Conservation (phyloP, 1,139 yeast genomes). For the Hansenula lynferdii region DNA sequence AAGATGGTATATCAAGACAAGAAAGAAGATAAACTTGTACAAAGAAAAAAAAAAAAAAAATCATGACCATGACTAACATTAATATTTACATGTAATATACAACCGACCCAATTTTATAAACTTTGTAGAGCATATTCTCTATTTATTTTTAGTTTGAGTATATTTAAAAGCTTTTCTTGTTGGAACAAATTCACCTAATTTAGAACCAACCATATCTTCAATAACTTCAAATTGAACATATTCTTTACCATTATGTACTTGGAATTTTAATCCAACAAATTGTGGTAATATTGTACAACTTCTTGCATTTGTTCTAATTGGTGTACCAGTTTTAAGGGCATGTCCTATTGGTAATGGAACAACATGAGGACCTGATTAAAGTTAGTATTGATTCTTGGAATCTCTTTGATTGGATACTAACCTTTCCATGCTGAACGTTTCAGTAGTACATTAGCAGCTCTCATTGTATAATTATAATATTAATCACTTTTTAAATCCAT, state of each 20-base stretch:
- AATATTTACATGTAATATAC: conserved; percentile 3
- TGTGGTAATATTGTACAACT: conserved; percentile 92
- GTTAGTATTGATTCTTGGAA: neutral
- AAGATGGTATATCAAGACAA: conserved; percentile 41
- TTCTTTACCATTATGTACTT: conserved; percentile 93
- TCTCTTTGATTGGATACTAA: too few species aligned
- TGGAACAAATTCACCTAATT: conserved; percentile 92
- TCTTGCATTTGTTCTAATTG: conserved; percentile 92
- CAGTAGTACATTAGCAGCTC: conserved; percentile 30
- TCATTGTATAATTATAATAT: neutral
- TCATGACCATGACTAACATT: too few species aligned
- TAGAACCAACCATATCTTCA: conserved; percentile 98
- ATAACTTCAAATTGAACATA: conserved; percentile 84
- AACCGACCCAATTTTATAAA: neutral
- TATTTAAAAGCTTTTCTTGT: conserved; percentile 78
- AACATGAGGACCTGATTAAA: conserved; percentile 71
- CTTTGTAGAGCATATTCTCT: neutral
- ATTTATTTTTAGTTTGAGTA: conserved; percentile 50
- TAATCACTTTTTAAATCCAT: too few species aligned
- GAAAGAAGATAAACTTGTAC: conserved; percentile 24
- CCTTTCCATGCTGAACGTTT: conserved; percentile 81
- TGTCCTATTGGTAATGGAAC: conserved; percentile 90
- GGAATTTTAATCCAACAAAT: conserved; percentile 90
- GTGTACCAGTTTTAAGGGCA: conserved; percentile 75
- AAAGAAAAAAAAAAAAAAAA: too few species aligned